Evolutionary conservation across 169 alveolate species (phyloP).

Genomic region (Plasmodium cynomolgi): DNA sequence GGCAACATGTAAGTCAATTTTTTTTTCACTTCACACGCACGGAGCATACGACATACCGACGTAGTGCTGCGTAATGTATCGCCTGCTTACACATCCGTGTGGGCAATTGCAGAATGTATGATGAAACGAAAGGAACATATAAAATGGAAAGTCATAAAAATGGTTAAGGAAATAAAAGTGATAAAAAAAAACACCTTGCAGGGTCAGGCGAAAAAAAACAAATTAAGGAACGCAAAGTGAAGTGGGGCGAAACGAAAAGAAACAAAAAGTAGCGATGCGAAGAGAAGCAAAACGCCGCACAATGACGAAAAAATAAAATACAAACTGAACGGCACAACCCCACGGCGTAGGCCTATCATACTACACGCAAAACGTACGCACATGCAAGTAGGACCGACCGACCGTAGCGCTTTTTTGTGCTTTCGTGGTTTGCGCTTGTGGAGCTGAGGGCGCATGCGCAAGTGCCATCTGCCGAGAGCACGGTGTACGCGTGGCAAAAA

Average conservation of each 20-base stretch:
- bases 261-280: neutral
- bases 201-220: constrained; percentile 2
- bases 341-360: neutral
- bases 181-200: constrained; percentile 14
- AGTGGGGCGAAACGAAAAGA: neutral
- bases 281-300: neutral
- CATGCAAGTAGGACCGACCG: neutral
- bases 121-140: neutral
- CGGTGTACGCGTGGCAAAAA: neutral
- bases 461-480: neutral
- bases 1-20: neutral
- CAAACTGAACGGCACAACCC: neutral
- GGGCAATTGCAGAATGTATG: neutral
- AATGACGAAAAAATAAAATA: too few relatives aligned
- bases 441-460: neutral
- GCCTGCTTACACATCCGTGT: neutral
- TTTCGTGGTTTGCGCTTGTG: neutral
- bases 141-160: neutral
- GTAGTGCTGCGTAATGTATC: neutral
- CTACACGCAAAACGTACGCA: neutral
- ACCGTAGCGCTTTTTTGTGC: neutral
- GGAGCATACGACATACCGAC: neutral
- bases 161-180: neutral
- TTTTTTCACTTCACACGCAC: neutral
- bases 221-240: neutral